Evolutionary conservation across 345 rosid genomes (phyloP).

Genomic region (Gossypium thurberi): DNA sequence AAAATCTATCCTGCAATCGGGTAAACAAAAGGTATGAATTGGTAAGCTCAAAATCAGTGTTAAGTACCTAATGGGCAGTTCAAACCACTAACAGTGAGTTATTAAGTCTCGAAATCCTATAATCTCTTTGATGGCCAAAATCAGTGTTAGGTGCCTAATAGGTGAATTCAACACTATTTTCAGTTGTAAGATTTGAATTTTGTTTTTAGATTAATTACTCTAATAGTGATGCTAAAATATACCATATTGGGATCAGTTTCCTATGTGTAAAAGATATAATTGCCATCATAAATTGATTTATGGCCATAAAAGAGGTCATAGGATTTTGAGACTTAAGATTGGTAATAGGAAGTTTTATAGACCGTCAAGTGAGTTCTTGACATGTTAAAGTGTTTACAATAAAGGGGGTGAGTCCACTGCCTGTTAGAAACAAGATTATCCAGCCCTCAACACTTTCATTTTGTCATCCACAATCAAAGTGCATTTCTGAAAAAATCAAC

Average conservation of each 20-base stretch:
- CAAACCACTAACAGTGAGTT: background rate
- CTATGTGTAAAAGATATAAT: background rate
- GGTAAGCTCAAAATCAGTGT: background rate
- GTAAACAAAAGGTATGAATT: slow-evolving; percentile 58
- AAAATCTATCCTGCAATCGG: slow-evolving; percentile 57
- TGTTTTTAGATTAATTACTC: slow-evolving; percentile 23
- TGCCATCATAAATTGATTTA: background rate
- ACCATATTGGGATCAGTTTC: background rate
- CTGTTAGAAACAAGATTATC: background rate
- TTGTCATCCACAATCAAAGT: background rate
- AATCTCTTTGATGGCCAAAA: background rate
- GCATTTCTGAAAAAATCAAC: background rate
- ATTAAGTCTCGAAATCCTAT: too few relatives aligned
- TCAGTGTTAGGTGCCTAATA: background rate
- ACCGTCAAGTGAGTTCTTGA: background rate
- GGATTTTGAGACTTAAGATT: background rate
- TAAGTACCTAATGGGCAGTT: background rate
- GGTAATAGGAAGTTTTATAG: background rate
- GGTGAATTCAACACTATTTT: background rate
- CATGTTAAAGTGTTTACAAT: background rate
- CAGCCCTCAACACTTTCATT: background rate
- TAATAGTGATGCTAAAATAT: background rate
- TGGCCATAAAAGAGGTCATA: background rate
- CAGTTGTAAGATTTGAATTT: slow-evolving; percentile 25
- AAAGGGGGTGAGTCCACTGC: background rate